Conservation (phyloP, 2,329 filamentous ascomycete genomes). For the Colletotrichum spinosum region DNA sequence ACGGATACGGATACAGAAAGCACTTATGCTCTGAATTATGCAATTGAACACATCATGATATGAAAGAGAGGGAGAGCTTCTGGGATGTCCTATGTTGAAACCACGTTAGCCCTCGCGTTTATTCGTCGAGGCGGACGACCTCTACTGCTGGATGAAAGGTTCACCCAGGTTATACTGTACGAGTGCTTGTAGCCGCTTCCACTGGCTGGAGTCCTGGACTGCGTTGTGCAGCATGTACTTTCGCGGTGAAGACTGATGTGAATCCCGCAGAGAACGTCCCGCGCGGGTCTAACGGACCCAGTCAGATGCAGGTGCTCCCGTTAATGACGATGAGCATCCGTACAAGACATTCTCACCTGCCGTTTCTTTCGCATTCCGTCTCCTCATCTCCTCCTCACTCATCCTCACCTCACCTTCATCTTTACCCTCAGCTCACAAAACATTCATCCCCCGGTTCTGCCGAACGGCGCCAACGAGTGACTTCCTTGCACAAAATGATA, state of each 20-base stretch:
- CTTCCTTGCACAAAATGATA: constrained; percentile 37
- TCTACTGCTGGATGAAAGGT: too few species aligned
- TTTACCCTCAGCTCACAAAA: constrained; percentile 8
- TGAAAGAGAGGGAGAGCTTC: neutral
- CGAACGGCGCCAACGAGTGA: constrained; percentile 32
- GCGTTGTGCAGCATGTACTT: too few species aligned
- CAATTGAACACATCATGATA: constrained; percentile 24
- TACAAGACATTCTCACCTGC: neutral
- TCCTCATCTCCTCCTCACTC: neutral
- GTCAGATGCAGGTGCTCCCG: constrained; percentile 15
- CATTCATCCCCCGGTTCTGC: constrained; percentile 36
- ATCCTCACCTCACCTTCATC: neutral
- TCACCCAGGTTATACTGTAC: too few species aligned
- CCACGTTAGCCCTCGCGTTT: too few species aligned
- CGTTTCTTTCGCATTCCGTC: constrained; percentile 4
- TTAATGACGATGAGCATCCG: too few species aligned
- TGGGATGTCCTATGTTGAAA: neutral
- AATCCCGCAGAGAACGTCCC: neutral
- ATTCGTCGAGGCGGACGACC: too few species aligned
- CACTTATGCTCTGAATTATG: constrained; percentile 22
- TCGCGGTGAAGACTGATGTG: neutral
- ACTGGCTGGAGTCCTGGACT: too few species aligned
- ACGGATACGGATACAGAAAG: constrained; percentile 19
- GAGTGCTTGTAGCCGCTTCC: too few species aligned
- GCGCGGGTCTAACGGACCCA: constrained; percentile 26